Evolutionary conservation across 169 alveolate species (phyloP), one percentile per base, ranked within the genome.

Genomic region (Eimeria falciformis): DNA sequence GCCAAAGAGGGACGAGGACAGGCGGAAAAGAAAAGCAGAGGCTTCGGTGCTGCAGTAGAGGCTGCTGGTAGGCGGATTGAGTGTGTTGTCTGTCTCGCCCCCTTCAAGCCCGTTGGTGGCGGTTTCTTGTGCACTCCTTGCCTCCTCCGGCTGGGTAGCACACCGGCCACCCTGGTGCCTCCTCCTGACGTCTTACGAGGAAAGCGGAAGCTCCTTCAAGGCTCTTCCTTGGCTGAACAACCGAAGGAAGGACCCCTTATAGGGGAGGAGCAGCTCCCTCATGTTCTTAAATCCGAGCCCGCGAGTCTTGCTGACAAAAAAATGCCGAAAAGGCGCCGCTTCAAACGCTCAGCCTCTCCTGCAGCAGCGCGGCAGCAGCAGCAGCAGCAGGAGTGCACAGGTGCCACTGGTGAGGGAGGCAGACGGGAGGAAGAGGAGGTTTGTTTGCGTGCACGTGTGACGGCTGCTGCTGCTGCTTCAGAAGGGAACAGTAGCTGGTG

Each of bases 381-480:
- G 53, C 25, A 25, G 5, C 45, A 14, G 84, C 84, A 40, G 40
- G 65, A 40, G 23, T 71, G 82, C 29, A 2, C 9, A 14, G 82
- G 47, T 14, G 33, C 58, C 3, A 33, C 82, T 27, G 33, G 25
- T 37, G 56, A 18, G 56, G 18, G 40, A 50, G 43, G 56, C 33
- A 56, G 43, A 37, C 55, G 29, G 0, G 17, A 37, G 58, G 82
- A 71, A 6, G 62, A 50, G 62, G 45, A 27, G 12, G 25, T 23
- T 43, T 62, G 86, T 6, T 75, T 62, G 86, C 66, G 86, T 45
- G 86, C 86, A 45, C 86, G 86, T 7, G 11, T 25, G n/a, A 53
- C 86, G 17, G 86, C 68, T 5, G 68, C 86, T 18, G 86, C 86
- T 43, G 86, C 86, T 43, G 86, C 86, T 4, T n/a, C 86, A 45